These are phyloP conservation scores for Ilex aquifolium DNA, from an alignment of 257 asterid species.

Conservation along the genomic window DNA sequence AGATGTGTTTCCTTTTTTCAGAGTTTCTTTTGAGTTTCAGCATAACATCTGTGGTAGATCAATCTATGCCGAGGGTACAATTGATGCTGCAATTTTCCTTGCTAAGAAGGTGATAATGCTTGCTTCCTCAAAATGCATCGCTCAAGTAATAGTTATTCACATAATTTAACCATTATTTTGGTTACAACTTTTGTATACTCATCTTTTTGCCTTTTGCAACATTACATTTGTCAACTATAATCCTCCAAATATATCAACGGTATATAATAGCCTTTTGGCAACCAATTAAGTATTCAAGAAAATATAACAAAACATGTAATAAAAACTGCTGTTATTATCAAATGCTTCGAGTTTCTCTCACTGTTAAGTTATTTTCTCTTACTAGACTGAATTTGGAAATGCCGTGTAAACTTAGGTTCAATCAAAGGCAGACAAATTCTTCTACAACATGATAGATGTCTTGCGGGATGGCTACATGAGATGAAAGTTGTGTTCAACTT, in stretches of 20 bases:
- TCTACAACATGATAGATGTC: conserved; percentile 86
- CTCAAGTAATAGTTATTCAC: neutral
- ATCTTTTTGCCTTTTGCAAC: neutral
- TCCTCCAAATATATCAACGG: neutral
- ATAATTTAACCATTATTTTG: neutral
- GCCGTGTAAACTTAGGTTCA: conserved; percentile 44
- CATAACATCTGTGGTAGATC: conserved; percentile 98
- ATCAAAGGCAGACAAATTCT: conserved; percentile 59
- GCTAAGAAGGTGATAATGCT: conserved; percentile 60
- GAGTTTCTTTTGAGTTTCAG: conserved; percentile 90
- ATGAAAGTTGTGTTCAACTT: conserved; percentile 17
- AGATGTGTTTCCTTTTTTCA: conserved; percentile 21
- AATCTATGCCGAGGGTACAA: conserved; percentile 95
- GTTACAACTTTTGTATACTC: neutral
- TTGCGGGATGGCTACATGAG: conserved; percentile 93
- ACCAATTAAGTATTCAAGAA: neutral
- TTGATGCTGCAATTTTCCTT: conserved; percentile 87
- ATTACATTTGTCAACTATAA: neutral
- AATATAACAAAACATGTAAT: neutral
- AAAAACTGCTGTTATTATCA: neutral
- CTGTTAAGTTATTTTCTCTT: neutral
- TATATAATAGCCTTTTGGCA: neutral
- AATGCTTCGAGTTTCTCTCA: neutral
- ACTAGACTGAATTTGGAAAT: conserved; percentile 1
- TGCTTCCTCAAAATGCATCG: neutral